phyloP scores from a whole-genome alignment of 805 yeast species.

The Candida rishiriensis region DNA sequence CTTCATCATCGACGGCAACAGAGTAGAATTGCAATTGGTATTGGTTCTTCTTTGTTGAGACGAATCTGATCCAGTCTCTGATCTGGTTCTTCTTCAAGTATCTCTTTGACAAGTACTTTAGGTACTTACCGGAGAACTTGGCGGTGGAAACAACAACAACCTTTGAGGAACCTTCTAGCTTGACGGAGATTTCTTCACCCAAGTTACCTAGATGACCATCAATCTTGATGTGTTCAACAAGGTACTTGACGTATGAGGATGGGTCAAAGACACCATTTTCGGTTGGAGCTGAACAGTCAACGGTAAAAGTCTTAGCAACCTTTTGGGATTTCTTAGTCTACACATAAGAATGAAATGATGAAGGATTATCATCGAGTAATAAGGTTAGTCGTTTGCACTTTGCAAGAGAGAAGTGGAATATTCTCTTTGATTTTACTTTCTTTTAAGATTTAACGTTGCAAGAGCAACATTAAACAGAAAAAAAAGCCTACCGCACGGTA shows the following conservation, averaged over 20 bases:
- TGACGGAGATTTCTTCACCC: constrained; percentile 88
- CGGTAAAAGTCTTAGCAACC: constrained; percentile 84
- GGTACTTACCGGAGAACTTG: constrained; percentile 99
- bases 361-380: constrained; percentile 3
- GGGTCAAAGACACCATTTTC: constrained; percentile 98
- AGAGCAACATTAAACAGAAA: constrained; percentile 3
- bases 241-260: constrained; percentile 95
- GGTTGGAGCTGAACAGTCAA: constrained; percentile 96
- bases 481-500: constrained; percentile 22
- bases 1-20: constrained; percentile 90
- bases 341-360: constrained; percentile 12
- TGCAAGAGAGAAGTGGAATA: no score
- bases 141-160: constrained; percentile 84
- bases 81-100: constrained; percentile 99
- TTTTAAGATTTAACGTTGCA: not conserved
- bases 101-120: constrained; percentile 99
- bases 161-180: constrained; percentile 82
- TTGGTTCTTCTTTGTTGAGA: constrained; percentile 89
- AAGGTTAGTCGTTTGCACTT: constrained; percentile 10
- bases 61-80: constrained; percentile 99
- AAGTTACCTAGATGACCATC: constrained; percentile 96
- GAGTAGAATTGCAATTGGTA: constrained; percentile 99
- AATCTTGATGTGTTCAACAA: constrained; percentile 98
- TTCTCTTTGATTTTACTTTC: not conserved
- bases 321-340: constrained; percentile 73